Conservation (phyloP, 1,284 basidiomycete species). For the Ustilago sp. region DNA sequence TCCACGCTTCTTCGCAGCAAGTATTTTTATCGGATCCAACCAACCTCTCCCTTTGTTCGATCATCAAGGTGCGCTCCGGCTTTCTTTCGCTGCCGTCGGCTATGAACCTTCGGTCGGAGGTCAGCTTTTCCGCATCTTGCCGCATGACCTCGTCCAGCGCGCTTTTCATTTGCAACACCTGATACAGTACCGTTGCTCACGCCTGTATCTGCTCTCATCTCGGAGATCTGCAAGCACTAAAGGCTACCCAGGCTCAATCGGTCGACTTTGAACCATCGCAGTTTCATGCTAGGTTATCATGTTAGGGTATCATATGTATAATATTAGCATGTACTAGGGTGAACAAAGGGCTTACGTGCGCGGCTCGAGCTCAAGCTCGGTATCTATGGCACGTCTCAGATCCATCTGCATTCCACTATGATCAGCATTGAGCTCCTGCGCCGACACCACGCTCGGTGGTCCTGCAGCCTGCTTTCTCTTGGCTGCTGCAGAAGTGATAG, state of each 20-base stretch:
- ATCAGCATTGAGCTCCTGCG: constrained; percentile 47
- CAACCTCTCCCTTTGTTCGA: neutral
- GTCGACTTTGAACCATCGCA: neutral
- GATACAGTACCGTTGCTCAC: neutral
- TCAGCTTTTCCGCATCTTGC: neutral
- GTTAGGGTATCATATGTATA: constrained; percentile 6
- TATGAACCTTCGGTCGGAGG: constrained; percentile 4
- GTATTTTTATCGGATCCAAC: neutral
- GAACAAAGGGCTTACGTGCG: constrained; percentile 4
- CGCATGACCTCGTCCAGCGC: neutral
- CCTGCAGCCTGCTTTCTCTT: constrained; percentile 33
- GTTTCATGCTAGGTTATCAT: neutral
- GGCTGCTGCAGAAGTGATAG: constrained; percentile 39
- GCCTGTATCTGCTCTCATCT: neutral
- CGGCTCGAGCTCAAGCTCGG: constrained; percentile 46
- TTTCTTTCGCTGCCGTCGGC: neutral
- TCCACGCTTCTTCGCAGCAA: neutral
- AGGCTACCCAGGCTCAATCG: neutral
- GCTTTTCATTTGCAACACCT: neutral
- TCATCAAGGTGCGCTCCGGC: neutral
- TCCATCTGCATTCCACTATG: constrained; percentile 51
- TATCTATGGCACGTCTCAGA: constrained; percentile 39
- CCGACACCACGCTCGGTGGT: constrained; percentile 34
- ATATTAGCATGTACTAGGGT: neutral
- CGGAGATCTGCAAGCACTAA: neutral